Base-by-base conservation (phyloP, 768 basidiomycete genomes). In the Trametopsis cervina region DNA sequence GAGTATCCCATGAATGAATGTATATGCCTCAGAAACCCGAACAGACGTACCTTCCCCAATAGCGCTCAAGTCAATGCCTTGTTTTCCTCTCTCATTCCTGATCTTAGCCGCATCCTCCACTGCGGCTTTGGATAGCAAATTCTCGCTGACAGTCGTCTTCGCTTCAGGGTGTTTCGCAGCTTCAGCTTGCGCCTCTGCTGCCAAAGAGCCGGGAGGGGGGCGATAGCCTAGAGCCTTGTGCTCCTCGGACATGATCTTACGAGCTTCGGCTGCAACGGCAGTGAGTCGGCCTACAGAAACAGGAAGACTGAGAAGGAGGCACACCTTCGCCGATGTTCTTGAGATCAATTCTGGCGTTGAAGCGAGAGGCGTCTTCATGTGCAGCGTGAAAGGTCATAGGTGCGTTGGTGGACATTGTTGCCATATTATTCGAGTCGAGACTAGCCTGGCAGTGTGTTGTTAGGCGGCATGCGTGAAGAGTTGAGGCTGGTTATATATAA, bases 181-280 rank as follows among this genome's bases (percentile, higher is more conserved):
- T 7, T 58, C 62, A 45, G 52, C 39, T 42, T 56, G 51, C 36
- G 56, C 50, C 49, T 55, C 46, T 44, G 54, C 35, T 41, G 67
- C 67, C 25, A 67, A 59, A 21, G 65, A 66, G 23, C 63, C 66
- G 4, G 63, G 51, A 13, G 67, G 66, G 2, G 67, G 67, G 9
- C 61, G 65, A 50, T 65, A 67, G 2, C 67, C 67, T 6, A 69
- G 56, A 0, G 65, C 63, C 42, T 63, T 63, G 56, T 68, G 67
- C 51, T 68, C 67, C 12, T 56, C 57, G 2, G 65, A 66, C 64
- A 66, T 64, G 42, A 66, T 46, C 46, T 57, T 65, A 23, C 60
- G 45, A 24, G 49, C 47, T 35, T 55, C 54, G 22, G 42, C 40
- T 47, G 27, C 20, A 21, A 1, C n/a, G n/a, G n/a, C n/a, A n/a